phyloP scores from a whole-genome alignment of 345 rosid genomes.

The Rhodamnia rubescens region DNA sequence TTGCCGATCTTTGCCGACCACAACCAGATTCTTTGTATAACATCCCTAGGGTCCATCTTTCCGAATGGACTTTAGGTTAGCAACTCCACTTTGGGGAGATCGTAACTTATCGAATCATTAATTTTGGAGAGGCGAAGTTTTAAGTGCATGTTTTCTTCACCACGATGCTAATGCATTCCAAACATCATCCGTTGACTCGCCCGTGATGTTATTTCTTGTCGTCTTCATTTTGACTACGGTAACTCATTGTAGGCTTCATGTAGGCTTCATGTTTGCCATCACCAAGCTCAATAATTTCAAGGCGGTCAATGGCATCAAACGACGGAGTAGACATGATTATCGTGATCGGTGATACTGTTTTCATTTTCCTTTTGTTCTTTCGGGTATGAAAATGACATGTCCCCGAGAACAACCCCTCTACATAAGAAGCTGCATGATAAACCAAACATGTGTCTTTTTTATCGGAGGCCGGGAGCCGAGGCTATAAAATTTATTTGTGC shows the following conservation, averaged over 20 bases:
- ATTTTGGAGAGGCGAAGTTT: background rate
- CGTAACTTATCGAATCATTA: background rate
- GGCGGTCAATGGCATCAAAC: conserved; percentile 69
- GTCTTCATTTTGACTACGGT: background rate
- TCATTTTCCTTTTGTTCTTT: too few relatives aligned
- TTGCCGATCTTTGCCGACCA: background rate
- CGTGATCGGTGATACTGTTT: conserved; percentile 30
- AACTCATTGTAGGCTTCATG: too few relatives aligned
- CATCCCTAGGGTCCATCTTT: too few relatives aligned
- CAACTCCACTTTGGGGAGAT: background rate
- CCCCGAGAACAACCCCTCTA: background rate
- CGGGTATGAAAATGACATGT: too few relatives aligned
- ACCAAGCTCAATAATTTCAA: conserved; percentile 39
- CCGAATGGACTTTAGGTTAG: background rate
- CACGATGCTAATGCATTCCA: background rate
- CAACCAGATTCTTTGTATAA: background rate
- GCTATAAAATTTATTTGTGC: background rate
- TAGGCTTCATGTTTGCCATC: conserved; percentile 56
- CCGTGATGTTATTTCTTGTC: background rate
- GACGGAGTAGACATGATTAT: conserved; percentile 86
- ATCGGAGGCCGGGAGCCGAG: background rate
- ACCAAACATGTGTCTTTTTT: background rate
- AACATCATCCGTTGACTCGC: background rate
- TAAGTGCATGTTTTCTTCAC: background rate
- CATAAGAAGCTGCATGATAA: background rate